Evolutionary conservation across 2,329 filamentous ascomycete species (phyloP).

Genomic region (Penicillium corylophilum): DNA sequence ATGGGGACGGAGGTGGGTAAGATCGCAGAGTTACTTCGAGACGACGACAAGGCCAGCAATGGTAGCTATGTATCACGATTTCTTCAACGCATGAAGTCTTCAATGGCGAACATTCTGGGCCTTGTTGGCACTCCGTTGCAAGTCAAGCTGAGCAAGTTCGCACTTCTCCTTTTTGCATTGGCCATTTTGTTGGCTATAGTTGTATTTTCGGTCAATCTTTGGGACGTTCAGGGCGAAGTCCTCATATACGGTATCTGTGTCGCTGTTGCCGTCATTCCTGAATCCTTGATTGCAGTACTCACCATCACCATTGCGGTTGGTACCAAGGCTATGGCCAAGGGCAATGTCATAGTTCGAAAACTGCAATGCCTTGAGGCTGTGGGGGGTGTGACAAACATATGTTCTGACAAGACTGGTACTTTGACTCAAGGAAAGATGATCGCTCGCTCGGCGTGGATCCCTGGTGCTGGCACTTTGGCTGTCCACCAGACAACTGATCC

Average conservation of each 20-base stretch:
- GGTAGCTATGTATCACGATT: conserved; percentile 27
- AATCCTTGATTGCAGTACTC: conserved; percentile 62
- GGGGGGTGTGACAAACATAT: conserved; percentile 58
- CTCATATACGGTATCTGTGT: conserved; percentile 61
- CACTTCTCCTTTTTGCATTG: conserved; percentile 73
- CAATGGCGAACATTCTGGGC: conserved; percentile 53
- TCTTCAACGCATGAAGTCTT: conserved; percentile 43
- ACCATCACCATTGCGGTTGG: conserved; percentile 62
- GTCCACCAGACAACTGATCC: conserved; percentile 55
- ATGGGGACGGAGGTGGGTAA: conserved; percentile 63
- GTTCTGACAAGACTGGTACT: conserved; percentile 59
- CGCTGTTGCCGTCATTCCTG: conserved; percentile 61
- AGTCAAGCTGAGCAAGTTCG: conserved; percentile 80
- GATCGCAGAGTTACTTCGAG: conserved; percentile 58
- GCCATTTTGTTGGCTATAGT: conserved; percentile 64
- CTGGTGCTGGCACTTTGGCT: conserved; percentile 52
- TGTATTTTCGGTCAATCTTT: conserved; percentile 60
- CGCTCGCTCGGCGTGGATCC: conserved; percentile 59
- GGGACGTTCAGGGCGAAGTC: conserved; percentile 57
- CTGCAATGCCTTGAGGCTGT: conserved; percentile 56
- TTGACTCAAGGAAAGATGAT: conserved; percentile 60
- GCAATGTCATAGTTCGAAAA: conserved; percentile 56
- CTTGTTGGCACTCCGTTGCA: conserved; percentile 74
- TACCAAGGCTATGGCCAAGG: conserved; percentile 54
- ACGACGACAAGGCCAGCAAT: conserved; percentile 38